Conservation (phyloP, 2,329 filamentous ascomycete species). For the Metarhizium robertsii region DNA sequence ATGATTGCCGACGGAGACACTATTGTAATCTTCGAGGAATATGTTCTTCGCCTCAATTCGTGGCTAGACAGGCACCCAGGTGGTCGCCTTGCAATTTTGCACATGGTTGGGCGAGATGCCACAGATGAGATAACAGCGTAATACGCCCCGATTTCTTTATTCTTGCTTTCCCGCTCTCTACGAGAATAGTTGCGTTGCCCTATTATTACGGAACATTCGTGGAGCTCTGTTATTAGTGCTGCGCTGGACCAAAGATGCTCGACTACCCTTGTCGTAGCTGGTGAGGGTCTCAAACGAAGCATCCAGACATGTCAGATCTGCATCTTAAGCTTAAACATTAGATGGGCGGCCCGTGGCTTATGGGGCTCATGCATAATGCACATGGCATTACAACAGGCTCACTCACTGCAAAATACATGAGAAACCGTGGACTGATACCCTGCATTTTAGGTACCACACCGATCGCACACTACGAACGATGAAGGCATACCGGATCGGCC, state of each 20-base stretch:
- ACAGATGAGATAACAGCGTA: conserved; percentile 27
- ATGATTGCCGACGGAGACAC: conserved; percentile 45
- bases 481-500: conserved; percentile 52
- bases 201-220: neutral
- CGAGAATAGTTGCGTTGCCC: neutral
- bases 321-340: neutral
- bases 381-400: neutral
- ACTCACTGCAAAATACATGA: neutral
- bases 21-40: conserved; percentile 47
- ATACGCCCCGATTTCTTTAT: conserved; percentile 7
- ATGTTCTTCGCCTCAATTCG: conserved; percentile 43
- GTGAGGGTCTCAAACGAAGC: neutral
- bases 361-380: neutral
- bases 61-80: conserved; percentile 53
- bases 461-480: conserved; percentile 43
- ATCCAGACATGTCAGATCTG: neutral
- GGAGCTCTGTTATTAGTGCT: neutral
- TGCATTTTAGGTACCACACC: conserved; percentile 44
- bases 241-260: neutral
- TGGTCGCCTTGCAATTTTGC: conserved; percentile 47
- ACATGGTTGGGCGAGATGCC: conserved; percentile 35
- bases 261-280: neutral
- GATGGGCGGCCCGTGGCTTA: neutral
- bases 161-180: neutral
- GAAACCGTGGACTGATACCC: conserved; percentile 9